Evolutionary conservation across 306 rosid species (phyloP).

Genomic region (Lathyrus sativus): DNA sequence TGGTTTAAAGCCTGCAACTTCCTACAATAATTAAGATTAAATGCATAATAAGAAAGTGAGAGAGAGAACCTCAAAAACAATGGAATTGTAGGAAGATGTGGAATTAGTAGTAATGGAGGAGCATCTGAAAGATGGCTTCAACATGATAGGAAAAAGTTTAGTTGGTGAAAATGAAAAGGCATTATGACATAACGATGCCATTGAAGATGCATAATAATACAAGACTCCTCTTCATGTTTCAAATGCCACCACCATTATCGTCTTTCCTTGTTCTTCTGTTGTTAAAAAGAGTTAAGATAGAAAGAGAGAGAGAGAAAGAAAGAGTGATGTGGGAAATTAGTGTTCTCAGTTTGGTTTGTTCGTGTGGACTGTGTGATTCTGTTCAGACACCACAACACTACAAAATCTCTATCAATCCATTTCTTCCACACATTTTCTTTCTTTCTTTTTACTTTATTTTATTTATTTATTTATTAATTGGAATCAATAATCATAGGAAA

Average conservation of each 20-base stretch:
- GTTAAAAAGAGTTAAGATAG: background rate
- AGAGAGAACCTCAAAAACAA: slow-evolving; percentile 73
- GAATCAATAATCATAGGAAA: too few species aligned
- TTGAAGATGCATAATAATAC: slow-evolving; percentile 71
- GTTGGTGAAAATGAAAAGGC: slow-evolving; percentile 58
- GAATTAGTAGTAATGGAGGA: slow-evolving; percentile 52
- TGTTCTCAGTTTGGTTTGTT: slow-evolving; percentile 38
- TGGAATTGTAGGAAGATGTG: slow-evolving; percentile 59
- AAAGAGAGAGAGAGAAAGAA: slow-evolving; percentile 16
- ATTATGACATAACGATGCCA: slow-evolving; percentile 79
- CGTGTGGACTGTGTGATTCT: slow-evolving; percentile 51
- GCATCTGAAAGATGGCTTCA: slow-evolving; percentile 44
- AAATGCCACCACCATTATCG: slow-evolving; percentile 57
- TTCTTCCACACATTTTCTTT: slow-evolving; percentile 53
- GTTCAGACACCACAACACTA: slow-evolving; percentile 43
- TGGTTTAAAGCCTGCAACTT: slow-evolving; percentile 13
- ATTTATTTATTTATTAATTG: too few species aligned
- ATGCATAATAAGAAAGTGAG: slow-evolving; percentile 14
- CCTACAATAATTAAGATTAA: background rate
- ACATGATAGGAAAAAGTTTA: slow-evolving; percentile 33
- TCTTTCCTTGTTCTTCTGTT: slow-evolving; percentile 1
- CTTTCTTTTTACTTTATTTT: background rate
- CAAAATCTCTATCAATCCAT: slow-evolving; percentile 48
- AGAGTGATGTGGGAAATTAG: slow-evolving; percentile 45
- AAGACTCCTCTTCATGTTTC: slow-evolving; percentile 65